Conservation (phyloP, 192 early-diverging fungal genomes). For the Podila verticillata region DNA sequence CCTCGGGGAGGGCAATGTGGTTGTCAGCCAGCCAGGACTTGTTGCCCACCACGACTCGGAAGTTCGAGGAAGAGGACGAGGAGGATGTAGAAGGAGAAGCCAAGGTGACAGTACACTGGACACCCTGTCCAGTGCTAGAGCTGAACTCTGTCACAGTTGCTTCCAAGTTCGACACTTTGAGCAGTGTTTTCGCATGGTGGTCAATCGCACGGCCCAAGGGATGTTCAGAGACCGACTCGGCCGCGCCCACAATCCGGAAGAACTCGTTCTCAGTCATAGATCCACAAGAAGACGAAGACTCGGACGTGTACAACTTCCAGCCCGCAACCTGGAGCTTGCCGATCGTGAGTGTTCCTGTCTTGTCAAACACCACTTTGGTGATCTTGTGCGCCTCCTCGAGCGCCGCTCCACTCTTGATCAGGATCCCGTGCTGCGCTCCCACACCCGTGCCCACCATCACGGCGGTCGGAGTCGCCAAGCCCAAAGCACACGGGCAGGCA, state of each 20-base stretch:
- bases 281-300: background rate
- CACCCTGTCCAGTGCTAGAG: slow-evolving; percentile 75
- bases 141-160: slow-evolving; percentile 69
- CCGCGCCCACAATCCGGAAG: slow-evolving; percentile 74
- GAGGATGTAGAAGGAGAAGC: background rate
- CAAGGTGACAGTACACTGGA: slow-evolving; percentile 65
- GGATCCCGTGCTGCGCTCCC: slow-evolving; percentile 91
- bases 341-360: slow-evolving; percentile 94
- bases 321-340: slow-evolving; percentile 76
- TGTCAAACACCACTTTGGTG: slow-evolving; percentile 94
- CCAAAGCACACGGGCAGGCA: slow-evolving; percentile 96
- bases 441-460: slow-evolving; percentile 99
- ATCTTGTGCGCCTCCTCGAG: slow-evolving; percentile 85
- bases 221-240: slow-evolving; percentile 90
- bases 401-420: slow-evolving; percentile 95
- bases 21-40: slow-evolving; percentile 63
- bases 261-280: slow-evolving; percentile 60
- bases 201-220: slow-evolving; percentile 86
- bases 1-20: slow-evolving; percentile 55
- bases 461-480: slow-evolving; percentile 95
- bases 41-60: slow-evolving; percentile 80
- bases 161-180: slow-evolving; percentile 46
- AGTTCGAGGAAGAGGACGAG: background rate
- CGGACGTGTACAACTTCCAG: slow-evolving; percentile 41
- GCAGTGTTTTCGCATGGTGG: slow-evolving; percentile 61